Base-by-base conservation (phyloP, 1,284 basidiomycete species). In the Earliella scabrosa region DNA sequence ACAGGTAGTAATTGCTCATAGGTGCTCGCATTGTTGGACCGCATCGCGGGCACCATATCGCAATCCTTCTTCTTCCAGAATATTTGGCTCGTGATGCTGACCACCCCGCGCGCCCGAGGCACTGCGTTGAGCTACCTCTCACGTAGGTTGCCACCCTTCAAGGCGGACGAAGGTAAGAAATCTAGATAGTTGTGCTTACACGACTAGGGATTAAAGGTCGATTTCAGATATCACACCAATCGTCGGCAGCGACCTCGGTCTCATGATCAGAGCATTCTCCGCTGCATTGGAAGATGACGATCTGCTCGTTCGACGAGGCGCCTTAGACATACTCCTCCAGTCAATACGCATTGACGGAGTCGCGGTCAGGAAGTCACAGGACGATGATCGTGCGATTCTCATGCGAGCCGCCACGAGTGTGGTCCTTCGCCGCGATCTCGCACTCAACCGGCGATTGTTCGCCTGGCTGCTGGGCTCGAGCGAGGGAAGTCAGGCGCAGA, bases 51-150 rank as follows among this genome's bases (percentile, higher is more conserved):
- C 31, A 88, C 93, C 0, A 88, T 97, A 16, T 88, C 91, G 3
- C 84, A 83, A 0, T 82, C 90, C 0, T 98, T 97, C 77, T 98
- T 98, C 78, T 84, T 97, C 64, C 95, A 98, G 71, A 98, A 94
- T 64, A 79, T 98, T 36, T 98, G 96, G 92, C 81, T 98, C 23
- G 85, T 93, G 47, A 90, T 98, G 81, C 81, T 98, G 53, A 96
- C 95, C 0, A 89, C 90, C n/a, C 90, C 95, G 0, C 81, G 87
- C 7, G 89, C 92, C 13, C 86, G 97, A 35, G 90, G 93, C 18
- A 90, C 95, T 0, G 87, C 95, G 0, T 78, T 98, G 36, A 97
- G 94, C 71, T 95, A 93, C 69, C 82, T 99, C 16, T 80, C 88
- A 9, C 84, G 93, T 20, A 82, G 93, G 29, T 72, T 98, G 64